Conservation (phyloP, 352 stramenopile species). For the Phytophthora quininea region DNA sequence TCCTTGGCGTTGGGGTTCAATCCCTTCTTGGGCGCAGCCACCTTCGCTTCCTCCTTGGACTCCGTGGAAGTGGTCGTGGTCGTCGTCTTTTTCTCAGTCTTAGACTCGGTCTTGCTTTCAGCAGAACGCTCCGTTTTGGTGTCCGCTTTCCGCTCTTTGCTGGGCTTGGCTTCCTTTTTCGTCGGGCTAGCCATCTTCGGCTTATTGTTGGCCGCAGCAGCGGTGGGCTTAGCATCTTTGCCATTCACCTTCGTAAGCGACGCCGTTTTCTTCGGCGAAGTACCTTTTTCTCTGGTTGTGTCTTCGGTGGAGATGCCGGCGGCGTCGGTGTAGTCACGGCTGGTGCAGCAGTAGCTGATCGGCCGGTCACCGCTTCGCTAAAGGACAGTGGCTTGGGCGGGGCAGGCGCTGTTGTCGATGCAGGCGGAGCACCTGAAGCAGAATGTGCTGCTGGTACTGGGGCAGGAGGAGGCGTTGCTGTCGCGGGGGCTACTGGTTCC, state of each 20-base stretch:
- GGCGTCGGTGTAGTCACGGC: slow-evolving; percentile 7
- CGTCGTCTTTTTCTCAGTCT: slow-evolving; percentile 18
- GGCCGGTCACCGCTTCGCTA: slow-evolving; percentile 69
- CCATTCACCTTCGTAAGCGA: slow-evolving; percentile 24
- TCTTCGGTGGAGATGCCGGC: slow-evolving; percentile 1
- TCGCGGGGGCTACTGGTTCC: slow-evolving; percentile 1
- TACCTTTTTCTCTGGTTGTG: slow-evolving; percentile 25
- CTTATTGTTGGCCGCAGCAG: slow-evolving; percentile 3
- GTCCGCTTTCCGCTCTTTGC: slow-evolving; percentile 31
- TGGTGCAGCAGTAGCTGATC: slow-evolving; percentile 23
- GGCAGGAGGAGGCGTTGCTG: slow-evolving; percentile 1
- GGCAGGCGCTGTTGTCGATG: slow-evolving; percentile 4
- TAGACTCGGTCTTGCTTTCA: background rate
- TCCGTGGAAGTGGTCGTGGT: slow-evolving; percentile 18
- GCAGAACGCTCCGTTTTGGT: slow-evolving; percentile 10
- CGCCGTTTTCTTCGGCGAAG: slow-evolving; percentile 21
- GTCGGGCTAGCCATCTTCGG: slow-evolving; percentile 21
- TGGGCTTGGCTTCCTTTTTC: slow-evolving; percentile 30
- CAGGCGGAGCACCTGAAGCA: slow-evolving; percentile 7
- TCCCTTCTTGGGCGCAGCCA: slow-evolving; percentile 56
- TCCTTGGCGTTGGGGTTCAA: slow-evolving; percentile 89
- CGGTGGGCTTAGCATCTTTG: slow-evolving; percentile 23
- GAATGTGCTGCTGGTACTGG: slow-evolving; percentile 11
- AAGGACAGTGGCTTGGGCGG: slow-evolving; percentile 70
- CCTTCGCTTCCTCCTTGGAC: slow-evolving; percentile 20